Percentiles rank a stretch among this genome's conserved stretches.
phyloP scores from a whole-genome alignment of 2,329 filamentous ascomycete species.

The Verruconis gallopava region DNA sequence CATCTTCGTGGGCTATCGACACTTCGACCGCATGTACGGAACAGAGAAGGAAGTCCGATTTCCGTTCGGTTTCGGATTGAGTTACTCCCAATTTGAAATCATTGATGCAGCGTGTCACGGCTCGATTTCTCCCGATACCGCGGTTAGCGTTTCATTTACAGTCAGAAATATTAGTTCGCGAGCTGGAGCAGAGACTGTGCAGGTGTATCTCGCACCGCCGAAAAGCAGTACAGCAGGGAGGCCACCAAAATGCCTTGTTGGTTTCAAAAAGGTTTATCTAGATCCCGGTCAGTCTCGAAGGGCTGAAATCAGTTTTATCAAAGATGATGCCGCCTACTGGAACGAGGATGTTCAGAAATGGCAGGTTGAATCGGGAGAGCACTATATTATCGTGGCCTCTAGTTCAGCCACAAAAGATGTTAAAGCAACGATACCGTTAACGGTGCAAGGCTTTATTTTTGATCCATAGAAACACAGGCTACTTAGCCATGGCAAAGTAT shows the following conservation, averaged over 20 bases:
- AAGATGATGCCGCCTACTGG: neutral
- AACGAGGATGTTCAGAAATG: neutral
- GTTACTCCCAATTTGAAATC: constrained; percentile 51
- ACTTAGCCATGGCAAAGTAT: too few relatives aligned
- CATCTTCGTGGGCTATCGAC: constrained; percentile 50
- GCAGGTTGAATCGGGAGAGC: neutral
- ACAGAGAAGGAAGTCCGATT: constrained; percentile 45
- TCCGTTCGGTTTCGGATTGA: constrained; percentile 46
- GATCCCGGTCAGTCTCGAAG: constrained; percentile 37
- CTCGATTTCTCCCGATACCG: constrained; percentile 26
- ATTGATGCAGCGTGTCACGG: constrained; percentile 35
- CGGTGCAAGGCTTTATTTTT: neutral
- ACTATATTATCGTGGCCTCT: neutral
- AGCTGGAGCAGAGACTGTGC: constrained; percentile 54
- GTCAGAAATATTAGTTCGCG: constrained; percentile 44
- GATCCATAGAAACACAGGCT: too few relatives aligned
- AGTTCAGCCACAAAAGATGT: neutral
- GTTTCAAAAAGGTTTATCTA: constrained; percentile 53
- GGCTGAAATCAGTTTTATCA: neutral
- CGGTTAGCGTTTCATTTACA: constrained; percentile 40
- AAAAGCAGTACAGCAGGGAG: constrained; percentile 39
- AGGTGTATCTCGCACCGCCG: constrained; percentile 47
- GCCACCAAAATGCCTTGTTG: constrained; percentile 51
- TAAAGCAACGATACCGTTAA: neutral
- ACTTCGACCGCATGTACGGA: constrained; percentile 38